Evolutionary conservation across 1,139 yeast genomes (phyloP).

Genomic region (Candida pseudocylindracea): DNA sequence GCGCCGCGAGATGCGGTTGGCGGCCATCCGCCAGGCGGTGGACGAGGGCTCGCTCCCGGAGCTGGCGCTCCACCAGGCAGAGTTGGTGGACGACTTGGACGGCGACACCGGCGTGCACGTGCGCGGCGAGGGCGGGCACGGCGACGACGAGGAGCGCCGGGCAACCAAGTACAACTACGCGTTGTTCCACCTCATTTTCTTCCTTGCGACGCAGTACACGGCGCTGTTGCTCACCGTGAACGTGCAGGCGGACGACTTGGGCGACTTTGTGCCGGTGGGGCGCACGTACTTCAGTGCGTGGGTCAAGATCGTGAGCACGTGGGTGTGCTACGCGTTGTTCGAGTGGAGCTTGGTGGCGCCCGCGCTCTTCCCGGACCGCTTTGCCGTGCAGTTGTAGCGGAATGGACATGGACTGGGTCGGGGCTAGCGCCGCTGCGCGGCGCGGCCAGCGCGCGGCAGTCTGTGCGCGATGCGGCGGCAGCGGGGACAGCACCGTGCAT

Average conservation of each 20-base stretch:
- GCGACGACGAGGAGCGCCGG: slow-evolving; percentile 35
- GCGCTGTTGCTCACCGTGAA: slow-evolving; percentile 86
- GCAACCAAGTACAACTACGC: slow-evolving; percentile 73
- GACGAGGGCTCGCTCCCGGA: slow-evolving; percentile 90
- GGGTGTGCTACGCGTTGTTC: slow-evolving; percentile 75
- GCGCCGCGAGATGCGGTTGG: slow-evolving; percentile 59
- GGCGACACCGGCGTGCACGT: neutral
- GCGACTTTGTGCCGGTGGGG: slow-evolving; percentile 92
- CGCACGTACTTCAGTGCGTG: slow-evolving; percentile 88
- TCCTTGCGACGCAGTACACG: slow-evolving; percentile 92
- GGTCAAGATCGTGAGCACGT: slow-evolving; percentile 81
- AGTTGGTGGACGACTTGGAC: slow-evolving; percentile 31
- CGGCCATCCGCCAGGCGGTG: slow-evolving; percentile 83
- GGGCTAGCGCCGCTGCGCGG: no score
- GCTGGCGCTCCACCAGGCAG: slow-evolving; percentile 60
- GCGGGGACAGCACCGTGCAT: no score
- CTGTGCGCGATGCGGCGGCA: no score
- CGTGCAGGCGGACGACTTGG: slow-evolving; percentile 65
- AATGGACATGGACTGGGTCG: no score
- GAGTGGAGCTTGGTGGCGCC: slow-evolving; percentile 91
- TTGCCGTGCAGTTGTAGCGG: slow-evolving; percentile 7
- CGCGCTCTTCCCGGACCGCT: slow-evolving; percentile 72
- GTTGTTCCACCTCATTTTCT: slow-evolving; percentile 75
- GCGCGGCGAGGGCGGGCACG: slow-evolving; percentile 1
- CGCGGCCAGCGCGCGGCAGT: no score